Evolutionary conservation across 768 basidiomycete species (phyloP).

Genomic region (Calocera cornea): DNA sequence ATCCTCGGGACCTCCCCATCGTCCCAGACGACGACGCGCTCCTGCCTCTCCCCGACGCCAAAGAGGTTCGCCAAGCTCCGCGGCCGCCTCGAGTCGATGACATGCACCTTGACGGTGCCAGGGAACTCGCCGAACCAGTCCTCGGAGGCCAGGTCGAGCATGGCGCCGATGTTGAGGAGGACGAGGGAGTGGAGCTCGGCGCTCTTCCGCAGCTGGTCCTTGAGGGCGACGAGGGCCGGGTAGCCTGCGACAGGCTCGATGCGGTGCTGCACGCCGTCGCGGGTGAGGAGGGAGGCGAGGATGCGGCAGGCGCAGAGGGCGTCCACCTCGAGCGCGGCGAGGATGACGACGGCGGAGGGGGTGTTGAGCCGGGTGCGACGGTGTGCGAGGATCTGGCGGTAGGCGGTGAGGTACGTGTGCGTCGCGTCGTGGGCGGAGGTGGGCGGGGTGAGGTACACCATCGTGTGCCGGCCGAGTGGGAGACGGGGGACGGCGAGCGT

Average conservation of each 20-base stretch:
- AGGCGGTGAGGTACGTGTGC: not conserved
- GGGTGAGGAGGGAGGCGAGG: constrained; percentile 75
- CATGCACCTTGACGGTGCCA: constrained; percentile 57
- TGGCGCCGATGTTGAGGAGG: constrained; percentile 81
- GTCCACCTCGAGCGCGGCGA: constrained; percentile 85
- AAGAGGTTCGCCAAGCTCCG: constrained; percentile 81
- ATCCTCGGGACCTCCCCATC: constrained; percentile 68
- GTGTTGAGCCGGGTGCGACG: not conserved
- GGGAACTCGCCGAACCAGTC: constrained; percentile 67
- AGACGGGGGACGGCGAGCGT: not conserved
- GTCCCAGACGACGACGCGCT: constrained; percentile 78
- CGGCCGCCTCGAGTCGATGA: constrained; percentile 89
- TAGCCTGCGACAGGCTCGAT: constrained; percentile 82
- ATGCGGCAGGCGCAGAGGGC: constrained; percentile 83
- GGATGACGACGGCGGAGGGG: constrained; percentile 64
- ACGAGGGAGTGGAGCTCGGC: constrained; percentile 73
- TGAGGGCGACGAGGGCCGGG: constrained; percentile 52
- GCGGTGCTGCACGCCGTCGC: constrained; percentile 86
- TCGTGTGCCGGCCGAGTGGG: not conserved
- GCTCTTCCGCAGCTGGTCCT: constrained; percentile 38
- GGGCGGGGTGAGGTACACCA: constrained; percentile 7
- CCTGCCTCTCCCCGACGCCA: constrained; percentile 42
- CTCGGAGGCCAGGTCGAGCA: constrained; percentile 63
- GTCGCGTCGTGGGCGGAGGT: not conserved
- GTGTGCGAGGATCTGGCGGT: not conserved